These are phyloP conservation scores for Aspergillus amoenus DNA, from an alignment of 2,329 filamentous ascomycete species.

Conservation along the genomic window DNA sequence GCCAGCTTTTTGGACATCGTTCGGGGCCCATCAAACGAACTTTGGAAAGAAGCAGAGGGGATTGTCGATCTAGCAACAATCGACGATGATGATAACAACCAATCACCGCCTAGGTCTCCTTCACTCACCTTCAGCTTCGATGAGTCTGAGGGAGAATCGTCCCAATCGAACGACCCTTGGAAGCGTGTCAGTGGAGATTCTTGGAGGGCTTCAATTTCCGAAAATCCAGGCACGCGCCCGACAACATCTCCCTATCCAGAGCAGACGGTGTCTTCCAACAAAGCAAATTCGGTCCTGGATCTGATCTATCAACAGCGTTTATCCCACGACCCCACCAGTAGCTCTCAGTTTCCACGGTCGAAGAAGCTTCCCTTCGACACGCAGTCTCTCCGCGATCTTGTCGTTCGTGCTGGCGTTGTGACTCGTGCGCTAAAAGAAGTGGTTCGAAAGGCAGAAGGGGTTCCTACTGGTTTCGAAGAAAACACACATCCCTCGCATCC, in stretches of 20 bases:
- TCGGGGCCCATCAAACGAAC: constrained; percentile 51
- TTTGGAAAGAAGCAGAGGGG: constrained; percentile 65
- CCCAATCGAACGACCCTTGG: constrained; percentile 29
- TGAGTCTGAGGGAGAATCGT: constrained; percentile 55
- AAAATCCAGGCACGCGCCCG: constrained; percentile 27
- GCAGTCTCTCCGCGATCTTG: constrained; percentile 62
- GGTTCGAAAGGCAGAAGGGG: constrained; percentile 50
- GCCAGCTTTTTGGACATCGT: constrained; percentile 55
- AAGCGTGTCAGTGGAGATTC: constrained; percentile 33
- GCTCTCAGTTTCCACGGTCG: constrained; percentile 28
- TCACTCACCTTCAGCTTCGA: constrained; percentile 60
- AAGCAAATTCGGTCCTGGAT: constrained; percentile 63
- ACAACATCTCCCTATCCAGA: constrained; percentile 43
- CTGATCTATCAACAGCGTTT: constrained; percentile 54
- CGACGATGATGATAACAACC: constrained; percentile 58
- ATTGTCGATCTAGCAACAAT: constrained; percentile 67
- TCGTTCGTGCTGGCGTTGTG: constrained; percentile 51
- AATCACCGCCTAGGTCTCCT: constrained; percentile 52
- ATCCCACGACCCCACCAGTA: constrained; percentile 26
- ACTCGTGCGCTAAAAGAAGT: constrained; percentile 51
- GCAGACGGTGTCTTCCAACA: constrained; percentile 55
- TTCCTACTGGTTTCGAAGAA: constrained; percentile 31
- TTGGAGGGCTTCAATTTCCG: constrained; percentile 29
- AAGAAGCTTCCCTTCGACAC: constrained; percentile 66
- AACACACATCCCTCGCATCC: constrained; percentile 38